Percentiles rank a stretch among this genome's conserved stretches.
phyloP scores from a whole-genome alignment of 164 flowering plant genomes.

The Kingdonia uniflora region DNA sequence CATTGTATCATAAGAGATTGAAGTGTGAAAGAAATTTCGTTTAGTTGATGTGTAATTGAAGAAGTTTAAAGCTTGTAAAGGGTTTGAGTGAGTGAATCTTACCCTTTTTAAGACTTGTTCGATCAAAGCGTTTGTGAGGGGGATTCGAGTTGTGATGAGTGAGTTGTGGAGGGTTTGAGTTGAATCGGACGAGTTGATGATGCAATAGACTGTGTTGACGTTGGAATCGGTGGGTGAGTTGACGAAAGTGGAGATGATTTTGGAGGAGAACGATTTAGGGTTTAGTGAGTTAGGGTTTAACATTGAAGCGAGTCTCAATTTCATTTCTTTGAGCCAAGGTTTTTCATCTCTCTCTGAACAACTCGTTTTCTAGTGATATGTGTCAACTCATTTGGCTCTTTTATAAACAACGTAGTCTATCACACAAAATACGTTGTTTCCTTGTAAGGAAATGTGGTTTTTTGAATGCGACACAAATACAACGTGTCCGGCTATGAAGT shows the following conservation, averaged over 20 bases:
- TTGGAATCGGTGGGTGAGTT: constrained; percentile 1
- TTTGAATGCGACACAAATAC: too few relatives aligned
- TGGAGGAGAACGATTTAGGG: constrained; percentile 1
- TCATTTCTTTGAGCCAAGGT: too few relatives aligned
- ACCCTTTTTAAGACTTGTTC: constrained; percentile 64
- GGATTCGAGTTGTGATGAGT: constrained; percentile 32
- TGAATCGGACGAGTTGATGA: constrained; percentile 29
- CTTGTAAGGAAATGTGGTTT: too few relatives aligned
- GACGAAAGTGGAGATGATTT: constrained; percentile 7
- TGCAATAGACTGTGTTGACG: constrained; percentile 27
- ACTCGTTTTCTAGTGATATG: too few relatives aligned
- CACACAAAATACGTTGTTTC: too few relatives aligned
- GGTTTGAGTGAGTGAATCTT: constrained; percentile 68
- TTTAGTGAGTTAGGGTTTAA: too few relatives aligned
- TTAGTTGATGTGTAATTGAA: constrained; percentile 30
- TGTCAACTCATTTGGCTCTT: too few relatives aligned
- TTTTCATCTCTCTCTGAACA: too few relatives aligned
- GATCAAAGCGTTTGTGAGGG: constrained; percentile 52
- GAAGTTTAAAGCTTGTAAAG: constrained; percentile 56
- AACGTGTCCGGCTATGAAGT: too few relatives aligned
- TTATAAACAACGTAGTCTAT: too few relatives aligned
- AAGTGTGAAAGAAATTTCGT: constrained; percentile 54
- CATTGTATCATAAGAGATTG: constrained; percentile 62
- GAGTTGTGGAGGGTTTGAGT: constrained; percentile 30
- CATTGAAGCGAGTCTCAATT: too few relatives aligned